Conservation (phyloP, 2,329 filamentous ascomycete genomes). For the Neonectria neomacrospora region DNA sequence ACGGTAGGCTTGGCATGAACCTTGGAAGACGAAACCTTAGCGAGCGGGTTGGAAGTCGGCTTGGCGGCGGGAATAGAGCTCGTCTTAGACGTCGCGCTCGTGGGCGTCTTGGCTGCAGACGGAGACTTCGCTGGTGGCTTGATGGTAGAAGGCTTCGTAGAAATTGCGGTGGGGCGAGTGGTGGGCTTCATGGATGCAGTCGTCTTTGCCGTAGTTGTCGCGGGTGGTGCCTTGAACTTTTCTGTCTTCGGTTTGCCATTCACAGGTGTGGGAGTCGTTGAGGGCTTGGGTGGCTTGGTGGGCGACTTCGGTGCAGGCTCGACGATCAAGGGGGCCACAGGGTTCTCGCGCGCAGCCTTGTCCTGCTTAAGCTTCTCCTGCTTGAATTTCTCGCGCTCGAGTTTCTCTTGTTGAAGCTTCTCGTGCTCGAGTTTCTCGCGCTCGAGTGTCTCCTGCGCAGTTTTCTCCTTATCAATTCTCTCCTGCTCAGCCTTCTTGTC, state of each 20-base stretch:
- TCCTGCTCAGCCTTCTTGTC: slow-evolving; percentile 52
- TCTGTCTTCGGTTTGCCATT: slow-evolving; percentile 41
- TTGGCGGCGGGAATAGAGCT: slow-evolving; percentile 43
- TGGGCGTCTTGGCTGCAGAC: slow-evolving; percentile 38
- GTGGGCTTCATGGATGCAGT: slow-evolving; percentile 34
- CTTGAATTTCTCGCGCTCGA: not conserved
- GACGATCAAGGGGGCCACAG: slow-evolving; percentile 20
- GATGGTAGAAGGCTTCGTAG: slow-evolving; percentile 39
- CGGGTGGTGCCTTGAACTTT: slow-evolving; percentile 39
- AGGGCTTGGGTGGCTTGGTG: slow-evolving; percentile 30
- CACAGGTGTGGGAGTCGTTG: slow-evolving; percentile 21
- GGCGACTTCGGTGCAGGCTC: slow-evolving; percentile 29
- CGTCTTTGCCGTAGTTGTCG: slow-evolving; percentile 28
- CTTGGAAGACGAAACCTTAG: slow-evolving; percentile 40
- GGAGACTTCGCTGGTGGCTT: slow-evolving; percentile 38
- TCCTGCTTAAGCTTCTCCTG: slow-evolving; percentile 47
- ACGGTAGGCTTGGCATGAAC: slow-evolving; percentile 36
- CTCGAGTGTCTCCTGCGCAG: not conserved
- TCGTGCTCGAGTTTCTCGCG: too few species aligned
- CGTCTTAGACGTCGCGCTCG: slow-evolving; percentile 38
- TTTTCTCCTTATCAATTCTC: not conserved
- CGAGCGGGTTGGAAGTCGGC: slow-evolving; percentile 44
- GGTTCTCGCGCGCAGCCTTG: not conserved
- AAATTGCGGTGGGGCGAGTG: slow-evolving; percentile 38
- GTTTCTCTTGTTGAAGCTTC: not conserved